Base-by-base conservation (phyloP, 805 yeast genomes). In the Candida berthetii region DNA sequence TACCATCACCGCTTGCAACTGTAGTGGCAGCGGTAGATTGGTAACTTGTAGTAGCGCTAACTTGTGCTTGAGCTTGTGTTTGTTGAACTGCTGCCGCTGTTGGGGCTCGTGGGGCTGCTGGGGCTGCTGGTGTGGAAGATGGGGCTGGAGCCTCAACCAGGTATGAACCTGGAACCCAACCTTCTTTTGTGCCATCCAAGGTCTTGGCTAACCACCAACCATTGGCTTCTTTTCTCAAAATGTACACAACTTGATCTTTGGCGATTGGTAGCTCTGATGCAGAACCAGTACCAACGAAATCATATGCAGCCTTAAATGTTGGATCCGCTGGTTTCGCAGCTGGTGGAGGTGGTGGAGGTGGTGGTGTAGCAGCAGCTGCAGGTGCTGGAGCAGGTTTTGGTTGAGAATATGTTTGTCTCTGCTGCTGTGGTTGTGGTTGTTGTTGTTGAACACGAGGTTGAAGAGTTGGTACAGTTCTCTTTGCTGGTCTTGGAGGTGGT, bases 111-210 rank as follows among this genome's bases (percentile, higher is more conserved):
- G 29, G n/a, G 8, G 73, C 28, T 16, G 50, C 64, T 13, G 76
- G 61, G 5, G 72, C 64, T 14, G 69, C 58, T 2, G 66, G 49
- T 1, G 58, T 41, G 8, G 55, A 42, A 1, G 55, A 35, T 1
- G 58, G 61, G 0, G 68, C 62, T 31, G 82, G 75, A 48, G 76
- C 74, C 45, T 76, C 78, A 17, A 70, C 79, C 55, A 91, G 78
- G 58, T 90, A 93, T n/a, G 90, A 85, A 18, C 93, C 83, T 13
- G 99, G 99, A 11, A 93, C 91, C 99, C 99, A 93, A 5, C 99
- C 99, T 60, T 89, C 93, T 42, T 69, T 75, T 1, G 82, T 57
- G 33, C 85, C 93, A 54, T 84, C 90, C 46, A 82, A 60, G 28
- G 78, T 71, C 58, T 84, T 85, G 9, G 89, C 97, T 43, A 93